Conservation (phyloP, 257 asterid species). For the Knoxia roxburghii region DNA sequence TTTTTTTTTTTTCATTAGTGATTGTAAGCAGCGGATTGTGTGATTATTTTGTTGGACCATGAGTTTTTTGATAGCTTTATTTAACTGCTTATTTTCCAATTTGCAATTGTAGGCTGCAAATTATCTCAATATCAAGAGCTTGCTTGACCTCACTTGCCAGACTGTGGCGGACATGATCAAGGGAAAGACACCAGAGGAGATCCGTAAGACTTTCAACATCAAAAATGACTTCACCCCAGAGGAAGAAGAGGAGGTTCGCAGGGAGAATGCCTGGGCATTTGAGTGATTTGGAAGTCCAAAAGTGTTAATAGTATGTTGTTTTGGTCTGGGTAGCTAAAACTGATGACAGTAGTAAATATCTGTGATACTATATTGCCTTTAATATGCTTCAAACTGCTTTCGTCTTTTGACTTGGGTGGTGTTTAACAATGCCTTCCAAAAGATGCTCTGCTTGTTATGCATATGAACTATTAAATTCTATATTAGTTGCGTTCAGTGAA, state of each 20-base stretch:
- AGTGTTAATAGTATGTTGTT: conserved; percentile 3
- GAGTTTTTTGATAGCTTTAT: not conserved
- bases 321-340: not conserved
- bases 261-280: conserved; percentile 72
- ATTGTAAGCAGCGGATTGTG: too few relatives aligned
- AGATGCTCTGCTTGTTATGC: not conserved
- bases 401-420: not conserved
- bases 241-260: conserved; percentile 63
- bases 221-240: conserved; percentile 60
- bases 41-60: too few relatives aligned
- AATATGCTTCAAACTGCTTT: not conserved
- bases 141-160: conserved; percentile 61
- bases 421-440: not conserved
- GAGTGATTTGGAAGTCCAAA: conserved; percentile 31
- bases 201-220: conserved; percentile 58
- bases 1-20: not conserved
- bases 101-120: conserved; percentile 54
- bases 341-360: conserved; percentile 15
- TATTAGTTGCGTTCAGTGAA: not conserved
- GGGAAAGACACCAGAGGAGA: conserved; percentile 67
- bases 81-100: not conserved
- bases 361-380: not conserved
- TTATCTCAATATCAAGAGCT: conserved; percentile 54
- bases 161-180: conserved; percentile 65
- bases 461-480: not conserved